Evolutionary conservation across 2,329 filamentous ascomycete genomes (phyloP).

Genomic region (Sarocladium brachiariae): DNA sequence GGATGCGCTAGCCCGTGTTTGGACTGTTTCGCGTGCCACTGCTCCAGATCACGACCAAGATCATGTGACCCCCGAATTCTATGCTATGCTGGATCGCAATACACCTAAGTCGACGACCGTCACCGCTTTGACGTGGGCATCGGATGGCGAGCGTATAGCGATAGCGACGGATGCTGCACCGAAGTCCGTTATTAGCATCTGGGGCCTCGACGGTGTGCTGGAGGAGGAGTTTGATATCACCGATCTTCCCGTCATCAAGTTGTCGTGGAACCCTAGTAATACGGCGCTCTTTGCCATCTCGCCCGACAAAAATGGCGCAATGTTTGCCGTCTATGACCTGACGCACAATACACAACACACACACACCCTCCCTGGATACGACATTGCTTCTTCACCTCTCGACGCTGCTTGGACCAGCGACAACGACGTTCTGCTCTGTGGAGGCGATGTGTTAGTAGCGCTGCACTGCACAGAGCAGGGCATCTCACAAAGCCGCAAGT

Average conservation of each 20-base stretch:
- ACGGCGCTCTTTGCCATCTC: conserved; percentile 50
- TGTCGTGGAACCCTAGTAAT: conserved; percentile 53
- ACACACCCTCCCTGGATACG: conserved; percentile 42
- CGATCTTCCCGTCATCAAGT: conserved; percentile 55
- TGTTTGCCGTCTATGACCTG: conserved; percentile 49
- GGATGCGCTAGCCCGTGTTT: conserved; percentile 63
- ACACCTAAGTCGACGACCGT: conserved; percentile 42
- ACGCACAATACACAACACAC: conserved; percentile 36
- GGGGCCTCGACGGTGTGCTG: conserved; percentile 44
- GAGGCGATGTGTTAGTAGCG: conserved; percentile 45
- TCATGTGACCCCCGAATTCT: conserved; percentile 32
- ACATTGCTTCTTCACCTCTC: conserved; percentile 42
- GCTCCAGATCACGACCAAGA: conserved; percentile 33
- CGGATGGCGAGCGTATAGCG: conserved; percentile 48
- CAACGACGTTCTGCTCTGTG: conserved; percentile 51
- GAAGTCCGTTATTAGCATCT: conserved; percentile 47
- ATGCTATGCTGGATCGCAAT: conserved; percentile 44
- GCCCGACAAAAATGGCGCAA: conserved; percentile 44
- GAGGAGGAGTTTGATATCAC: conserved; percentile 48
- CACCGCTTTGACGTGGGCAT: conserved; percentile 55
- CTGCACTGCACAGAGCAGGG: conserved; percentile 39
- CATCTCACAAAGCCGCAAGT: conserved; percentile 41
- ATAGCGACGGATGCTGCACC: conserved; percentile 50
- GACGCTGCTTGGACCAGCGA: conserved; percentile 56
- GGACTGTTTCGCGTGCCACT: conserved; percentile 53